These are phyloP conservation scores for Cyclotella kingstonii DNA, from an alignment of 108 stramenopile species.

Conservation along the genomic window DNA sequence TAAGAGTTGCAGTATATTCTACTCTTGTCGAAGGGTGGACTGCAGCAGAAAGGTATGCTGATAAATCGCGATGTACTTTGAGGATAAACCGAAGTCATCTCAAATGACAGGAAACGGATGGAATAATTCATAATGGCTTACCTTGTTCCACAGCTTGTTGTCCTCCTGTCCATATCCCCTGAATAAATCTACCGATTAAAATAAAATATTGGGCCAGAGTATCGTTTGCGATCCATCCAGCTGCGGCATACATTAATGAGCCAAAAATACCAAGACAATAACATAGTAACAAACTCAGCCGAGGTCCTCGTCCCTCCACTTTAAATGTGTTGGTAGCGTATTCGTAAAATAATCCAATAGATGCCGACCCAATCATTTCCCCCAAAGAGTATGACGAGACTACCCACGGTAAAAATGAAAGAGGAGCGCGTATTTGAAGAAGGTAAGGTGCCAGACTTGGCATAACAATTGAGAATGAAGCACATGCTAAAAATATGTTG, in stretches of 20 bases:
- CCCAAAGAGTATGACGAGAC: conserved; percentile 38
- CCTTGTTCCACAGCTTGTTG: conserved; percentile 47
- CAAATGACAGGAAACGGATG: background rate
- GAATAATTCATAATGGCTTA: conserved; percentile 12
- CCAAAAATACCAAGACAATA: conserved; percentile 25
- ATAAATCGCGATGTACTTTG: background rate
- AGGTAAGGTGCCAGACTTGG: conserved; percentile 39
- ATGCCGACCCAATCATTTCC: conserved; percentile 41
- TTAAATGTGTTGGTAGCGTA: conserved; percentile 11
- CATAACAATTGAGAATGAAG: conserved; percentile 41
- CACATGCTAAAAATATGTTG: conserved; percentile 46
- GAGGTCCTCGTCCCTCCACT: conserved; percentile 26
- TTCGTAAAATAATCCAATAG: conserved; percentile 37
- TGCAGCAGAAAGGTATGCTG: conserved; percentile 40
- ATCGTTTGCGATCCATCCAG: conserved; percentile 19
- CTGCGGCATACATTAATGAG: conserved; percentile 23
- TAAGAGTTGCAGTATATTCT: conserved; percentile 36
- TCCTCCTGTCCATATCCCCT: conserved; percentile 47
- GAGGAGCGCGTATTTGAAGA: conserved; percentile 24
- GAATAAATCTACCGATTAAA: conserved; percentile 24
- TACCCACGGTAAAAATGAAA: conserved; percentile 36
- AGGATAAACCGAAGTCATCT: too few species aligned
- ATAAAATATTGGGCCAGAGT: conserved; percentile 10
- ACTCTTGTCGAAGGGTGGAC: conserved; percentile 21
- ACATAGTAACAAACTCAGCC: conserved; percentile 20